Evolutionary conservation across 768 basidiomycete species (phyloP), one percentile per base, ranked within the genome.

Genomic region (Erythrobasidium yunnanense): DNA sequence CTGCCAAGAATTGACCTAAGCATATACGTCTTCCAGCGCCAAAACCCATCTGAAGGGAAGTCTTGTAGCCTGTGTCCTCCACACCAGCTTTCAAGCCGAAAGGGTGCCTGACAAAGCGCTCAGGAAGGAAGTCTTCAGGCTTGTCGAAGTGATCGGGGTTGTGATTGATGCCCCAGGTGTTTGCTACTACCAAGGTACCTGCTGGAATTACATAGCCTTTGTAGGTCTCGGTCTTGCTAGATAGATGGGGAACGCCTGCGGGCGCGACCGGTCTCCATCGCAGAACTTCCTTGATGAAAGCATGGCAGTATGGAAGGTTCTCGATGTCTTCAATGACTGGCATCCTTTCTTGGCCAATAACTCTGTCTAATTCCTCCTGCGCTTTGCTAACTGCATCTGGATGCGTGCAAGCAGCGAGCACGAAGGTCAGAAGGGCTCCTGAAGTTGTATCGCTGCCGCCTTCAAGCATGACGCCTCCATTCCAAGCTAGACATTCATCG

Each of bases 311-410:
- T 27, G 54, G 63, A 8, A 69, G 49, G 8, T 66, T 30, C 27
- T 66, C 55, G 35, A 66, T 47, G 35, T 69, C 68, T 1, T 29
- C 65, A 45, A 57, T 50, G 11, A 22, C 27, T 23, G 68, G 68
- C 18, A 56, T 15, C 27, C 68, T 42, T 35, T 66, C 55, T 20
- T 50, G 3, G 13, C 68, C 68, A 34, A 69, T 57, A 35, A 69
- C 55, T 1, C 46, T 46, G 51, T 69, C 68, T 22, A 69, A 55
- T 33, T 69, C 68, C 25, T 50, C 67, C 30, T 68, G 67, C 18
- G 62, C 62, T 17, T 55, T 63, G 13, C 20, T 13, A 13, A 63
- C 27, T 6, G 23, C 25, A 4, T 63, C 60, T 13, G 60, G 60
- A 22, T 51, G 46, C 8, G 54, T 35, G 23, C 17, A 22, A 6